Evolutionary conservation across 768 basidiomycete genomes (phyloP).

Genomic region (Phaffia australis): DNA sequence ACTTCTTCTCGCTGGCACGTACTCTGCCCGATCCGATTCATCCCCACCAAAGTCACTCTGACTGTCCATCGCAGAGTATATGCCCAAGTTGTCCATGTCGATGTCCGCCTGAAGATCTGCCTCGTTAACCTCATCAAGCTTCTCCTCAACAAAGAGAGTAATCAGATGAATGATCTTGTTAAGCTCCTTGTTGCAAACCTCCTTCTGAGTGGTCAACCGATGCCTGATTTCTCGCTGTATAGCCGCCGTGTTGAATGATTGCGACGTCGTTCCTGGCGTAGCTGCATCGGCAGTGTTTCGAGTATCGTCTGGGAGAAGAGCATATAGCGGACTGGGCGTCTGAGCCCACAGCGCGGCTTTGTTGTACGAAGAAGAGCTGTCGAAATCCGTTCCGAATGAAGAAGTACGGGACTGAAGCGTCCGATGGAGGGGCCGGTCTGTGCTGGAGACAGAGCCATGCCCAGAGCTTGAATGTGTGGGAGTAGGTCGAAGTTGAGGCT

Average conservation of each 20-base stretch:
- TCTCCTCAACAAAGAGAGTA: constrained; percentile 87
- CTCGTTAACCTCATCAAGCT: constrained; percentile 63
- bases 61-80: constrained; percentile 43
- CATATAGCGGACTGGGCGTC: constrained; percentile 36
- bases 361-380: neutral
- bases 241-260: constrained; percentile 33
- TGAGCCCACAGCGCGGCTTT: constrained; percentile 35
- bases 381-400: constrained; percentile 8
- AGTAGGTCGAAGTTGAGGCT: neutral
- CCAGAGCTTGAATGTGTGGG: constrained; percentile 13
- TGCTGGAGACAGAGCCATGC: constrained; percentile 5
- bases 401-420: constrained; percentile 23
- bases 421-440: constrained; percentile 1
- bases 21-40: constrained; percentile 53
- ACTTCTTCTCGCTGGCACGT: constrained; percentile 1
- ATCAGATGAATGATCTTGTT: constrained; percentile 87
- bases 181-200: constrained; percentile 92
- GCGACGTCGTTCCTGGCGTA: constrained; percentile 28
- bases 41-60: constrained; percentile 28
- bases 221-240: constrained; percentile 82
- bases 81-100: neutral
- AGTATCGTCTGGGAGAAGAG: constrained; percentile 26
- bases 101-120: constrained; percentile 41
- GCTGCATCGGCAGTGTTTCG: constrained; percentile 9
- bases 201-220: constrained; percentile 84